phyloP scores from a whole-genome alignment of 139 green algal species.

The Diplosphaera chodatii region DNA sequence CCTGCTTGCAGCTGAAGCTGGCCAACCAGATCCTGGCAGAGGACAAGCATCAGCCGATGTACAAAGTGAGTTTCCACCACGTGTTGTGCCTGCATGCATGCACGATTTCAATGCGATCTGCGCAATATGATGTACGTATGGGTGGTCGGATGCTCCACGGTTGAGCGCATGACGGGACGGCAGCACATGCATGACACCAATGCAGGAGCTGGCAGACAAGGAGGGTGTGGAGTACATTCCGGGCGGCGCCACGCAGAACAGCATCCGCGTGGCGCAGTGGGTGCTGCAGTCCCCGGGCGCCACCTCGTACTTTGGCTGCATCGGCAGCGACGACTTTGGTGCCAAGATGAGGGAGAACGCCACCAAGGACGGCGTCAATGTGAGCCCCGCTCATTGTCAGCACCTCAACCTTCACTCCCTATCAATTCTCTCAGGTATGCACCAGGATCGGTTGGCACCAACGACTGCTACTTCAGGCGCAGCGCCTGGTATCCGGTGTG shows the following conservation, averaged over 20 bases:
- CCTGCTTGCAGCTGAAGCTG: constrained; percentile 83
- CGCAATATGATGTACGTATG: too few relatives aligned
- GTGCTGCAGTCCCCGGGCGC: constrained; percentile 82
- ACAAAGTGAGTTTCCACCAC: constrained; percentile 59
- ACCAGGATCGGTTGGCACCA: too few relatives aligned
- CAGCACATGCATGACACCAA: too few relatives aligned
- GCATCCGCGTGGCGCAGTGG: constrained; percentile 95
- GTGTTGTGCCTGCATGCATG: too few relatives aligned
- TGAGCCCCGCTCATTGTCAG: too few relatives aligned
- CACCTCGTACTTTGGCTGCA: constrained; percentile 92
- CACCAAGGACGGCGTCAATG: constrained; percentile 70
- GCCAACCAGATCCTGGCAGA: constrained; percentile 97
- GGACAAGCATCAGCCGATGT: constrained; percentile 94
- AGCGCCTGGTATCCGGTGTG: too few relatives aligned
- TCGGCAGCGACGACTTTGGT: constrained; percentile 91
- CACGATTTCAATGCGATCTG: too few relatives aligned
- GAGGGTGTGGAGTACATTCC: constrained; percentile 92
- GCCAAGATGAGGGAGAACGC: constrained; percentile 70
- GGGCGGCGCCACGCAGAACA: constrained; percentile 96
- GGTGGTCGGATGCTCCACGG: too few relatives aligned
- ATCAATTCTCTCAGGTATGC: too few relatives aligned
- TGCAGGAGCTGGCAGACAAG: constrained; percentile 78
- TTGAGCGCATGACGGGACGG: too few relatives aligned
- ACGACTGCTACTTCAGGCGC: too few relatives aligned
- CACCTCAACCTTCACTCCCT: too few relatives aligned